Base-by-base conservation (phyloP, 2,329 filamentous ascomycete genomes). In the Penicillium vulpinum region DNA sequence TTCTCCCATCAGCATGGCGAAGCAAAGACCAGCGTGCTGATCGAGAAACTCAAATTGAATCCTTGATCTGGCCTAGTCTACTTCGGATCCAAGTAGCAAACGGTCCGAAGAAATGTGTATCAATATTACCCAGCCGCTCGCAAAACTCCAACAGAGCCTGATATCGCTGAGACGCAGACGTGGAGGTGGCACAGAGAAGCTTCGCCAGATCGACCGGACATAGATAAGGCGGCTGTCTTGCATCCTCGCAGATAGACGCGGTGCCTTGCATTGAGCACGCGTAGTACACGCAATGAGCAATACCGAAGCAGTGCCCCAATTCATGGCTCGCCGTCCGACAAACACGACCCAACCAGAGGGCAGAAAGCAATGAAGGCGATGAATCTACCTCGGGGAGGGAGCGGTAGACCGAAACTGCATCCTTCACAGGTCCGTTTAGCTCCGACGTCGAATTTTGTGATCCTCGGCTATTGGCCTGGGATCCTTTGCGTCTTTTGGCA, bases 231-330 rank as follows among this genome's bases (percentile, higher is more conserved):
- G 70, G 70, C 40, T 73, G 72, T 21, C 70, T 54, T 9, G 60
- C 59, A 55, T 74, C 72, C 57, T 73, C 71, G 9, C 59, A 38
- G 3, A 74, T 58, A 8, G 67, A 69, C 8, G 63, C 62, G 13
- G 59, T 72, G 21, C 70, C 68, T 44, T 74, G 72, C 70, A 74
- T 73, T 5, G 61, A 56, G 45, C 71, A 73, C 1, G 71, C 70
- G 48, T 73, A 71, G 35, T 71, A 72, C 21, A 82, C 74, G 66
- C 88, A 90, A 67, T 90, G 87, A 8, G 72, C 86, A 15, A 90
- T 77, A 0, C 83, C 85, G 36, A 90, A 80, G 65, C 86, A 90
- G 68, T 89, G 88, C 0, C 85, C 84, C 0, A 90, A 71, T 65
- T 90, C 87, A 66, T 90, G 88, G 2, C 80, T 79, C 1, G 81